phyloP scores from a whole-genome alignment of 192 early-diverging fungal genomes.

The Coemansia sp. region DNA sequence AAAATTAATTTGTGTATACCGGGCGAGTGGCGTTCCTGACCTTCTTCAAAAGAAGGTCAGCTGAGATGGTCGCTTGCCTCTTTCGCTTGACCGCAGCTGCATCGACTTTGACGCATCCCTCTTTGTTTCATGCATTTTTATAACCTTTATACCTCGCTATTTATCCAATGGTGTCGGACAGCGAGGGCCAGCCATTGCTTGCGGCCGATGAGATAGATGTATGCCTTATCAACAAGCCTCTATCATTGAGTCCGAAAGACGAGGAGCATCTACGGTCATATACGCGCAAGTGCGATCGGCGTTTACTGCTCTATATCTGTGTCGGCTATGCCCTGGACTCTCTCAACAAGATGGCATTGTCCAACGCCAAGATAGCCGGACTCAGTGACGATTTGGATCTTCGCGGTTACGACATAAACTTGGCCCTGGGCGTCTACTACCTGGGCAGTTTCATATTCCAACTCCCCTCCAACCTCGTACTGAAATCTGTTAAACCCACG shows the following conservation, averaged over 20 bases:
- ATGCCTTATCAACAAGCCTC: slow-evolving; percentile 21
- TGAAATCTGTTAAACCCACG: slow-evolving; percentile 29
- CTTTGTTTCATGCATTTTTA: background rate
- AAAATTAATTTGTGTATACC: background rate
- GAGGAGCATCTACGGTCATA: slow-evolving; percentile 19
- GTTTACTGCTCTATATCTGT: slow-evolving; percentile 37
- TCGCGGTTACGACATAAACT: slow-evolving; percentile 32
- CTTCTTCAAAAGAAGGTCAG: background rate
- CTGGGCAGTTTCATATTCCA: slow-evolving; percentile 47
- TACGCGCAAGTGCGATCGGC: slow-evolving; percentile 46
- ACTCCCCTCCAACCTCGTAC: slow-evolving; percentile 44
- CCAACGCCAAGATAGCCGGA: slow-evolving; percentile 45
- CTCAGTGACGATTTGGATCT: slow-evolving; percentile 31
- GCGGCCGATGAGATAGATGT: background rate
- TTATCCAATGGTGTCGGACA: background rate
- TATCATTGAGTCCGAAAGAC: slow-evolving; percentile 25
- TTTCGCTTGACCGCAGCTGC: background rate
- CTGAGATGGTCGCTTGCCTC: background rate
- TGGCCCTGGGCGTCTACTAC: slow-evolving; percentile 44
- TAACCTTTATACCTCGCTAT: background rate
- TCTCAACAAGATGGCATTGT: slow-evolving; percentile 48
- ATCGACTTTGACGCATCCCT: background rate
- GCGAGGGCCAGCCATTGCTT: background rate
- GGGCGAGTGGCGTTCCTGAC: background rate
- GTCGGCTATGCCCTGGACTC: slow-evolving; percentile 44